Evolutionary conservation across 106 monocot species (phyloP).

Genomic region (Iris macrosiphon): DNA sequence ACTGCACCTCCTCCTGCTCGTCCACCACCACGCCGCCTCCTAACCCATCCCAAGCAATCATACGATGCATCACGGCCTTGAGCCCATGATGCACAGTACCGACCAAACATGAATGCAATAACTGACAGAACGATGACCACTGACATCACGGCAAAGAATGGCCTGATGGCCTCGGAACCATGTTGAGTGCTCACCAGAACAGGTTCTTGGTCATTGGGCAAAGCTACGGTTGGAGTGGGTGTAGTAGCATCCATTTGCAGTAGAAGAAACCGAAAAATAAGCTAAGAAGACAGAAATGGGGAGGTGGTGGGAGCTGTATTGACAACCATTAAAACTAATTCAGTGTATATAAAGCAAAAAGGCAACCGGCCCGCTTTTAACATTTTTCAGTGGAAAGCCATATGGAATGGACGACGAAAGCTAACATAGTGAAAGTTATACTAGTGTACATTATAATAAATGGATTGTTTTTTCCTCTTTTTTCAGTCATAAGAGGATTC

Average conservation of each 20-base stretch:
- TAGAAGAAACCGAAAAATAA: no score
- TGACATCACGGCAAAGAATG: constrained; percentile 28
- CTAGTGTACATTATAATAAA: constrained; percentile 2
- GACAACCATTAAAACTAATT: no score
- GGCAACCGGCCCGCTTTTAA: no score
- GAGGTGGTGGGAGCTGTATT: no score
- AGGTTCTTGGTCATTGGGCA: no score
- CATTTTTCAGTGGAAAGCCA: constrained; percentile 5
- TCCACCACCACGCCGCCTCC: no score
- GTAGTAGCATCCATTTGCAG: no score
- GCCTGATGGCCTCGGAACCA: constrained; percentile 18
- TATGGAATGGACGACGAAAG: constrained; percentile 2
- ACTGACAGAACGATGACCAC: constrained; percentile 21
- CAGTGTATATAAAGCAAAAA: no score
- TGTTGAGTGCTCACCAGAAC: neutral
- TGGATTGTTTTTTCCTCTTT: neutral
- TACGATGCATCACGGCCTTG: constrained; percentile 3
- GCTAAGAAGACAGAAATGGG: no score
- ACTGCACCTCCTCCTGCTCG: no score
- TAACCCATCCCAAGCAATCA: neutral
- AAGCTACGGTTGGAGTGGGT: no score
- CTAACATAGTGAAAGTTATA: neutral
- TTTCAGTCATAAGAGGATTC: neutral
- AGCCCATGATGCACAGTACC: neutral
- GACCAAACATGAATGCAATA: constrained; percentile 17